Conservation (phyloP, 495 filamentous ascomycete species). For the Pyronema domesticum region DNA sequence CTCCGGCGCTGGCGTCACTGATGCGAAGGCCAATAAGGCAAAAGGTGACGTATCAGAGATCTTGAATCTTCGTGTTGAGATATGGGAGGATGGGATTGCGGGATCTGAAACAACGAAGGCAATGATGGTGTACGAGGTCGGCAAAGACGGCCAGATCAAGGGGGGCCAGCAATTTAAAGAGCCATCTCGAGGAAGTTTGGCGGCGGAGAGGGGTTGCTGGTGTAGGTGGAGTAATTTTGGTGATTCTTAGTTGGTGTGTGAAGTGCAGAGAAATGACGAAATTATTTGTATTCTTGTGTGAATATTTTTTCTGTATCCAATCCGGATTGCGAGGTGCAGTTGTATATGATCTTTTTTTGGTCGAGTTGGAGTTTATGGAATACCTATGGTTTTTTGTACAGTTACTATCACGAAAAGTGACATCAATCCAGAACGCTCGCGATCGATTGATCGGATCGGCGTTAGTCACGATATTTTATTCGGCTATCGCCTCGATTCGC, state of each 20-base stretch:
- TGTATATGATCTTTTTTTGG: too few species aligned
- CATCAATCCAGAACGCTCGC: too few species aligned
- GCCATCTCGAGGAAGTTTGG: background rate
- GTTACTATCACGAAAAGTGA: too few species aligned
- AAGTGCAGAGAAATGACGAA: background rate
- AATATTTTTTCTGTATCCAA: too few species aligned
- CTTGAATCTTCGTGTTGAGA: background rate
- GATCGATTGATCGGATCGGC: too few species aligned
- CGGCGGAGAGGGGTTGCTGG: background rate
- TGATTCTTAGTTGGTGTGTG: background rate
- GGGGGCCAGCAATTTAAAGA: background rate
- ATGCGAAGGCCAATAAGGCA: background rate
- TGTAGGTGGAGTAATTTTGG: background rate
- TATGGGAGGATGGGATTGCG: constrained; percentile 1
- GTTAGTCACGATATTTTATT: too few species aligned
- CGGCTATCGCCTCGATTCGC: too few species aligned
- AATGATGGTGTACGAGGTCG: background rate
- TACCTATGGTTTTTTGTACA: too few species aligned
- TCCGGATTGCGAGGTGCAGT: too few species aligned
- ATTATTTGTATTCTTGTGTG: too few species aligned
- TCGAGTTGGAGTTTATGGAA: too few species aligned
- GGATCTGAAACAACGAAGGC: background rate
- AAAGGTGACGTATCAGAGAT: too few species aligned
- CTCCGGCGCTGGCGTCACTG: background rate
- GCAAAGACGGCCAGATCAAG: background rate